Percentiles rank a stretch among this genome's conserved stretches.
Evolutionary conservation across 768 basidiomycete species (phyloP).

Genomic region (Scleroderma bovista): DNA sequence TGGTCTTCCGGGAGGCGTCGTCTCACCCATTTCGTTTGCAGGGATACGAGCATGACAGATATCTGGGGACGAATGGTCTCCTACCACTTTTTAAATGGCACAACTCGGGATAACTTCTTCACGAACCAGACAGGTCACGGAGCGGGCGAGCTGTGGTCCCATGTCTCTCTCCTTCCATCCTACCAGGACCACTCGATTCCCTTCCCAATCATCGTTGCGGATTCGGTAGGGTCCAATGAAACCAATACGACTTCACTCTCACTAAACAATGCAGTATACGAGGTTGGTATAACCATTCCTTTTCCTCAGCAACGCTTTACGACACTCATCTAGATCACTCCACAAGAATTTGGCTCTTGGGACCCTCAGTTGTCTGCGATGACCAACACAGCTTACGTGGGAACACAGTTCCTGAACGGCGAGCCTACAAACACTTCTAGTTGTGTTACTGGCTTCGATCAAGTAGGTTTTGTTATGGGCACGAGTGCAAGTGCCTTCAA

Average conservation of each 20-base stretch:
- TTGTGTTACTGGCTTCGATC: conserved; percentile 74
- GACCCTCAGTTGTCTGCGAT: conserved; percentile 72
- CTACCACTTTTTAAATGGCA: conserved; percentile 71
- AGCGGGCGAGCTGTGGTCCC: conserved; percentile 68
- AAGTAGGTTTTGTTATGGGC: conserved; percentile 69
- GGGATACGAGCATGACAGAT: conserved; percentile 62
- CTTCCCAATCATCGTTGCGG: conserved; percentile 60
- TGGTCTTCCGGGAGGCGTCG: conserved; percentile 1
- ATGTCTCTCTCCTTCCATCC: conserved; percentile 44
- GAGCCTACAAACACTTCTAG: conserved; percentile 45
- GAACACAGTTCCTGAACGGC: conserved; percentile 59
- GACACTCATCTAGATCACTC: conserved; percentile 41
- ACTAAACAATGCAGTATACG: conserved; percentile 48
- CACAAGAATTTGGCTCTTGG: conserved; percentile 68
- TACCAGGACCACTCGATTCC: conserved; percentile 49
- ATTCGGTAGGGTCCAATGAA: conserved; percentile 47
- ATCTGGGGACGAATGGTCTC: conserved; percentile 60
- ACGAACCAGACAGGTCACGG: conserved; percentile 56
- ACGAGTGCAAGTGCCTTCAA: conserved; percentile 69
- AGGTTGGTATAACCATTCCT: conserved; percentile 36
- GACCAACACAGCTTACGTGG: conserved; percentile 54
- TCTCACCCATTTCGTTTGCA: conserved; percentile 15
- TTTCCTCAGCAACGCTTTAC: not conserved
- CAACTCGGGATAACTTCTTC: conserved; percentile 53
- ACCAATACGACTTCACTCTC: conserved; percentile 37